A percentile compares a stretch with the other conserved stretches of the same genome.
Conservation (phyloP, 257 asterid species). For the Parsonsia alboflavescens region DNA sequence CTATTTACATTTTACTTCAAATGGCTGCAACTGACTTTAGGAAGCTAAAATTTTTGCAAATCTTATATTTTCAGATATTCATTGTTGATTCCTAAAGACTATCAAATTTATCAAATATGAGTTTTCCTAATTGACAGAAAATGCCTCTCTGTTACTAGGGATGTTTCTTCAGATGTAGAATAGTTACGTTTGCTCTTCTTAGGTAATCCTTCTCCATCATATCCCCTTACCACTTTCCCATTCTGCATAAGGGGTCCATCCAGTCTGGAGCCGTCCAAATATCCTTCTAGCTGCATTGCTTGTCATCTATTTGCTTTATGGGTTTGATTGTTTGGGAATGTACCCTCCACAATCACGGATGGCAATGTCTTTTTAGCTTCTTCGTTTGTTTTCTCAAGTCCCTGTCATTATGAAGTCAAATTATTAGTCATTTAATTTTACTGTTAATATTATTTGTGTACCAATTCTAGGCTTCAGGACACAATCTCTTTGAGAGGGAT, state of each 20-base stretch:
- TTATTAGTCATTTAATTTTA: not conserved
- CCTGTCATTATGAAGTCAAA: constrained; percentile 26
- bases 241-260: constrained; percentile 13
- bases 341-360: constrained; percentile 43
- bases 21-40: constrained; percentile 1
- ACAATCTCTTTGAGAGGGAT: not conserved
- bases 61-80: not conserved
- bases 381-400: constrained; percentile 23
- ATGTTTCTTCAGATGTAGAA: not conserved
- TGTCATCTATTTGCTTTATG: constrained; percentile 26
- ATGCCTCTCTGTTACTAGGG: not conserved
- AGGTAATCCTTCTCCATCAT: not conserved
- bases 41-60: not conserved
- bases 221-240: not conserved
- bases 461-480: not conserved
- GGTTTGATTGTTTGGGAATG: constrained; percentile 25
- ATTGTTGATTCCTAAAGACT: constrained; percentile 12
- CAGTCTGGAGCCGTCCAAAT: constrained; percentile 22
- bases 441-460: not conserved
- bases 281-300: constrained; percentile 11
- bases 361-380: constrained; percentile 36
- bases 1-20: not conserved
- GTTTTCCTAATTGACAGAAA: not conserved
- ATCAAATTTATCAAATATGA: not conserved
- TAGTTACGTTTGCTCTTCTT: constrained; percentile 2